phyloP scores from a whole-genome alignment of 106 monocot genomes.

The Dendrobium huoshanense region DNA sequence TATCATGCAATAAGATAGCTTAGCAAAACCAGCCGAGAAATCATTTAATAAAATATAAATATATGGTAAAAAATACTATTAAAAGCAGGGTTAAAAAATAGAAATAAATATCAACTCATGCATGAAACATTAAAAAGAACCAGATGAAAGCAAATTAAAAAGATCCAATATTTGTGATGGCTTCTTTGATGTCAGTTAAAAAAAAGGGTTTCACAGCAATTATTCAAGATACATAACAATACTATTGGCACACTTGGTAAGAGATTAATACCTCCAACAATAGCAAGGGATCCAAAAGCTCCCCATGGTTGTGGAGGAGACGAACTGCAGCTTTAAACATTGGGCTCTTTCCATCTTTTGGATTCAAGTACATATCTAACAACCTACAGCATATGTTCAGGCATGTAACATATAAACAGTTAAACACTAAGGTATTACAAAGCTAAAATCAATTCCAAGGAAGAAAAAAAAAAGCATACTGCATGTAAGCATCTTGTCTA shows the following conservation, averaged over 20 bases:
- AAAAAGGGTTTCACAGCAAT: background rate
- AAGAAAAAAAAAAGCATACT: constrained; percentile 40
- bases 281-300: constrained; percentile 86
- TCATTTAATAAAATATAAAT: background rate
- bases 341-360: constrained; percentile 80
- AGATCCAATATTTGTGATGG: background rate
- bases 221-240: background rate
- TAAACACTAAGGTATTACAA: background rate
- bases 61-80: background rate
- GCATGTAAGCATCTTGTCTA: constrained; percentile 90
- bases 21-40: background rate
- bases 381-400: constrained; percentile 31
- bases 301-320: constrained; percentile 95
- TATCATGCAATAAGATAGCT: constrained; percentile 5
- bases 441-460: background rate
- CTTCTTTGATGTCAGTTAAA: background rate
- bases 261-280: constrained; percentile 66
- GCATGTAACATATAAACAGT: background rate
- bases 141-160: background rate
- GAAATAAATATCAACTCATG: background rate
- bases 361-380: constrained; percentile 91
- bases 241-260: background rate
- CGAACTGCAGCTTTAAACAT: constrained; percentile 92
- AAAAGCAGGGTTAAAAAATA: background rate
- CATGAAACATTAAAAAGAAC: background rate